These are phyloP conservation scores for Aureobasidium sp. DNA, from an alignment of 2,329 filamentous ascomycete genomes.

Conservation along the genomic window DNA sequence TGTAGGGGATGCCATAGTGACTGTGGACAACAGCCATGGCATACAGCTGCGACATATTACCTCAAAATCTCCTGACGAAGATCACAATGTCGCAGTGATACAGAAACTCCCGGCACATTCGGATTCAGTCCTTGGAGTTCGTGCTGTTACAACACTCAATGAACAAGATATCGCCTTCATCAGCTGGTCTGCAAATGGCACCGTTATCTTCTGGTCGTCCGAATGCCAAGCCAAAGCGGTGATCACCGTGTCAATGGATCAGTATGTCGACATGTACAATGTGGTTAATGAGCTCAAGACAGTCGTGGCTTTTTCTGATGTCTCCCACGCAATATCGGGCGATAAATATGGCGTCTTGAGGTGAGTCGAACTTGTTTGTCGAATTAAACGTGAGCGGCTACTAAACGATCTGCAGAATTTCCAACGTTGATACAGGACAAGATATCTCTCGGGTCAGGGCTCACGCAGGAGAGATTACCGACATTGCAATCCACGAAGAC, in stretches of 20 bases:
- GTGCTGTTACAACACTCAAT: slow-evolving; percentile 68
- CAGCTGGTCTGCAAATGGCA: slow-evolving; percentile 88
- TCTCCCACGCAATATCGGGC: slow-evolving; percentile 78
- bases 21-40: slow-evolving; percentile 78
- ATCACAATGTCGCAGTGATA: slow-evolving; percentile 22
- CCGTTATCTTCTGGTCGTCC: slow-evolving; percentile 83
- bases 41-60: slow-evolving; percentile 57
- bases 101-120: slow-evolving; percentile 62
- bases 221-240: slow-evolving; percentile 74
- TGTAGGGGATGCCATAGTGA: slow-evolving; percentile 32
- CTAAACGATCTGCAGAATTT: slow-evolving; percentile 53
- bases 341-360: slow-evolving; percentile 87
- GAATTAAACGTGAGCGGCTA: slow-evolving; percentile 25
- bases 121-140: slow-evolving; percentile 74
- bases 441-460: slow-evolving; percentile 81
- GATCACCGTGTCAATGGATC: slow-evolving; percentile 75
- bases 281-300: slow-evolving; percentile 63
- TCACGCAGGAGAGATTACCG: slow-evolving; percentile 86
- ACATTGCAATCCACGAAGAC: slow-evolving; percentile 76
- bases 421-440: slow-evolving; percentile 68
- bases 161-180: slow-evolving; percentile 76
- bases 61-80: slow-evolving; percentile 19
- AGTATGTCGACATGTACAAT: slow-evolving; percentile 54
- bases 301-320: slow-evolving; percentile 65
- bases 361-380: slow-evolving; percentile 36